Conservation (phyloP, 495 filamentous ascomycete genomes). For the Lentithecium fluviatile region DNA sequence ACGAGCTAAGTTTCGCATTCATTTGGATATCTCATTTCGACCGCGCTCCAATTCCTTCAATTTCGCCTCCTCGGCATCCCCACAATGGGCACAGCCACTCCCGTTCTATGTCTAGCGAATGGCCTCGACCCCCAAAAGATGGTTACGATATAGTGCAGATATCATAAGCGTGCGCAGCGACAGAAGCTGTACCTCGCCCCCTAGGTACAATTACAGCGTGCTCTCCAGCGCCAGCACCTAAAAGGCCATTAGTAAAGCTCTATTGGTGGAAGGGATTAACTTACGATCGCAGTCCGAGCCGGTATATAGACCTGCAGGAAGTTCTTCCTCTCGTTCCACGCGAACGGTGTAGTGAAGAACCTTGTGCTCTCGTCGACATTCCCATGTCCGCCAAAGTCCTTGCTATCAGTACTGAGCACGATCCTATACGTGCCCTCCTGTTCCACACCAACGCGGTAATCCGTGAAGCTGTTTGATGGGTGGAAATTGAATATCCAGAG, state of each 20-base stretch:
- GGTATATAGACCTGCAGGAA: constrained; percentile 93
- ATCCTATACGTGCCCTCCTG: constrained; percentile 80
- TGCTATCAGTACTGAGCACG: constrained; percentile 77
- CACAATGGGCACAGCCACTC: neutral
- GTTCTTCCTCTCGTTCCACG: constrained; percentile 86
- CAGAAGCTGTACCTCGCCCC: neutral
- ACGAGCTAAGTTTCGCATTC: too few relatives aligned
- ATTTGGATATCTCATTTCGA: too few relatives aligned
- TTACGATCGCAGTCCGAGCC: constrained; percentile 79
- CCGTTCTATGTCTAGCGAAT: constrained; percentile 3
- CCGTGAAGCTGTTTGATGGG: constrained; percentile 79
- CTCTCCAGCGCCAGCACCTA: constrained; percentile 39
- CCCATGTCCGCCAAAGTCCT: constrained; percentile 75
- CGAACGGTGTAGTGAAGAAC: constrained; percentile 86
- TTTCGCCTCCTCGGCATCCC: neutral
- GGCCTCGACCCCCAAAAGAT: neutral
- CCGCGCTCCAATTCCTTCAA: too few relatives aligned
- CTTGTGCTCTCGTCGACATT: constrained; percentile 72
- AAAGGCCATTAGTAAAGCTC: constrained; percentile 11
- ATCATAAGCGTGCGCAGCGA: neutral
- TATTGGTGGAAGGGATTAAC: constrained; percentile 35
- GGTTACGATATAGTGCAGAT: neutral
- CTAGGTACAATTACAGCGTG: constrained; percentile 10
- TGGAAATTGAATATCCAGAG: constrained; percentile 98
- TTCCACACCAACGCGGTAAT: constrained; percentile 90